These are phyloP conservation scores for Calonectria crousiana DNA, from an alignment of 2,329 filamentous ascomycete genomes.

Conservation along the genomic window DNA sequence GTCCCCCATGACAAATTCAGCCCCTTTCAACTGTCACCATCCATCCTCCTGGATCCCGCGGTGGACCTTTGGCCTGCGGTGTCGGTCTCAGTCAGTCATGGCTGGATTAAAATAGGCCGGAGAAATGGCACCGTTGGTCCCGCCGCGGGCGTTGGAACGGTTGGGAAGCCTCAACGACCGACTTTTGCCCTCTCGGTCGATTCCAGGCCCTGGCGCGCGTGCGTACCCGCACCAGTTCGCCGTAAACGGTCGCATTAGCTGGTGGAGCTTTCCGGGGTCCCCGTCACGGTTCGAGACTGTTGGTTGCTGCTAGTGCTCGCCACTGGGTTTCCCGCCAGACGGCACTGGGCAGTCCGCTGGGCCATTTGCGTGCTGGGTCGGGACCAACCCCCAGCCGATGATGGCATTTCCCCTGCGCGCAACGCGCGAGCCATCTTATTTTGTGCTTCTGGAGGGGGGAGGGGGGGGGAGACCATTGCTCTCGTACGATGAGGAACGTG, in stretches of 20 bases:
- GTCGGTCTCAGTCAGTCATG: background rate
- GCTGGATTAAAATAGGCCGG: background rate
- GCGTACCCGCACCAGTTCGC: background rate
- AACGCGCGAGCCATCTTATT: background rate
- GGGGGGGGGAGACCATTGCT: background rate
- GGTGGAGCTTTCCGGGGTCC: background rate
- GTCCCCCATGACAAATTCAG: background rate
- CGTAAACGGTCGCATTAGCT: conserved; percentile 1
- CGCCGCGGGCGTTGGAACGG: background rate
- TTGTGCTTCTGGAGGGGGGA: background rate
- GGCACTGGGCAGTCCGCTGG: background rate
- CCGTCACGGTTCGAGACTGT: conserved; percentile 1
- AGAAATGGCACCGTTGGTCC: background rate
- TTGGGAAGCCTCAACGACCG: background rate
- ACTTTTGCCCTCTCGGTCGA: background rate
- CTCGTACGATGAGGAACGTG: background rate
- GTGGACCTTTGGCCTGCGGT: background rate
- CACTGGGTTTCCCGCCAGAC: background rate
- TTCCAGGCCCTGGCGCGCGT: background rate
- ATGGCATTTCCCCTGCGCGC: conserved; percentile 2
- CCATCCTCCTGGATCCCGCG: background rate
- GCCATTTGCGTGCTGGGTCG: background rate
- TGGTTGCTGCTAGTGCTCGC: background rate
- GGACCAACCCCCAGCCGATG: background rate
- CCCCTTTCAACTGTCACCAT: background rate